Conservation (phyloP, 148 eudicot species). For the Dysphania ambrosioides region DNA sequence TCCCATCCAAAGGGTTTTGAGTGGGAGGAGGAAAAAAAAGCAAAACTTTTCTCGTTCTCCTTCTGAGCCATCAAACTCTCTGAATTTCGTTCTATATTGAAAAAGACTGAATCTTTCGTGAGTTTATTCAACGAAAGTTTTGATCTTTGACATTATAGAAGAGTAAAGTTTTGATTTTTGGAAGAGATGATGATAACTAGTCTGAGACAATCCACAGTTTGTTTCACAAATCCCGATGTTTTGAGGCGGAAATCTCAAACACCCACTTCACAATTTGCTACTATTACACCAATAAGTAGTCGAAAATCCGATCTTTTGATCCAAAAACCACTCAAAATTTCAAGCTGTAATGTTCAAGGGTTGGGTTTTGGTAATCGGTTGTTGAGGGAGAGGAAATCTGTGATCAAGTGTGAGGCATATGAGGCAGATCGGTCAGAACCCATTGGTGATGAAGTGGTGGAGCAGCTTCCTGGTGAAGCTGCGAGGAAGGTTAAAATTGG, state of each 20-base stretch:
- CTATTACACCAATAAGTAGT: slow-evolving; percentile 27
- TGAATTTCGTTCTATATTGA: neutral
- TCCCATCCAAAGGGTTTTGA: slow-evolving; percentile 8
- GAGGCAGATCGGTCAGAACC: slow-evolving; percentile 68
- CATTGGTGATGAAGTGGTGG: slow-evolving; percentile 22
- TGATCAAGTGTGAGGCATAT: slow-evolving; percentile 65
- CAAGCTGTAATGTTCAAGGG: slow-evolving; percentile 35
- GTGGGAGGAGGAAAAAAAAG: no score
- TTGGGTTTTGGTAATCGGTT: slow-evolving; percentile 32
- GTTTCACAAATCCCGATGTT: slow-evolving; percentile 38
- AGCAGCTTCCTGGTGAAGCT: slow-evolving; percentile 41
- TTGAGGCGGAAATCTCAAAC: slow-evolving; percentile 34
- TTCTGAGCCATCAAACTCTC: neutral
- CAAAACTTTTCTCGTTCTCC: neutral
- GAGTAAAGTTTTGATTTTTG: slow-evolving; percentile 28
- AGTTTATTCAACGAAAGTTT: slow-evolving; percentile 18
- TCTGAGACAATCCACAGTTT: slow-evolving; percentile 51
- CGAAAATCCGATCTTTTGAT: slow-evolving; percentile 37
- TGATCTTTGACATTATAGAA: slow-evolving; percentile 8
- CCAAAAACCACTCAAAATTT: slow-evolving; percentile 46
- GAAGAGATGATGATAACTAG: slow-evolving; percentile 50
- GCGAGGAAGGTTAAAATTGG: slow-evolving; percentile 78
- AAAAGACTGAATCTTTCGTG: neutral
- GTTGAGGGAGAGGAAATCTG: slow-evolving; percentile 21
- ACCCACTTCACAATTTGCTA: slow-evolving; percentile 33